Percentiles rank a stretch among this genome's conserved stretches.
These are phyloP conservation scores for Straminergon stramineum DNA, from an alignment of 225 moss, liverwort and hornwort genomes.

Conservation along the genomic window DNA sequence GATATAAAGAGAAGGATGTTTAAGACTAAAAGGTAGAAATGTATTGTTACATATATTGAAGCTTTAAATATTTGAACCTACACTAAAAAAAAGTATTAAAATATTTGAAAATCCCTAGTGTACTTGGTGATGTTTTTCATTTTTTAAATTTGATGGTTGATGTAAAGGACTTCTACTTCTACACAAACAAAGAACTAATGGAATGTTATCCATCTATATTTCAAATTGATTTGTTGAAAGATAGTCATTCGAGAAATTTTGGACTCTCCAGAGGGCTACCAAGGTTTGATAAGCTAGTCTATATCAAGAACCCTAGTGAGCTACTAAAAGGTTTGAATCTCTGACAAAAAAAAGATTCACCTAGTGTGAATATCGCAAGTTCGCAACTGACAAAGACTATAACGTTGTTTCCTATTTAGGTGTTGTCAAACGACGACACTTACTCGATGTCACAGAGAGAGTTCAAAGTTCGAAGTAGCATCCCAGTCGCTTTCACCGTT, in stretches of 20 bases:
- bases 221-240: not conserved
- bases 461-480: too few relatives aligned
- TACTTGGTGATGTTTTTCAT: not conserved
- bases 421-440: too few relatives aligned
- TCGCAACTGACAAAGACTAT: too few relatives aligned
- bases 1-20: not conserved
- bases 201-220: not conserved
- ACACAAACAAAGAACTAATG: not conserved
- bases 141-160: not conserved
- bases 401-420: too few relatives aligned
- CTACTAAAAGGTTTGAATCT: too few relatives aligned
- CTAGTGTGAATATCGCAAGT: not conserved
- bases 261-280: too few relatives aligned
- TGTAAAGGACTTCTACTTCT: not conserved
- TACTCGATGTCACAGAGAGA: too few relatives aligned
- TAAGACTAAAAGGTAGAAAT: not conserved
- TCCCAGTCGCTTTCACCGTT: too few relatives aligned
- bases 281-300: too few relatives aligned
- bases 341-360: too few relatives aligned
- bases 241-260: not conserved
- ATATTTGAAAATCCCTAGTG: not conserved
- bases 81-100: not conserved
- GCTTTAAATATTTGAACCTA: not conserved
- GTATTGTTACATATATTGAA: not conserved
- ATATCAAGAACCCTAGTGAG: too few relatives aligned